Conservation (phyloP, 805 yeast genomes). For the Ogataea allantospora region DNA sequence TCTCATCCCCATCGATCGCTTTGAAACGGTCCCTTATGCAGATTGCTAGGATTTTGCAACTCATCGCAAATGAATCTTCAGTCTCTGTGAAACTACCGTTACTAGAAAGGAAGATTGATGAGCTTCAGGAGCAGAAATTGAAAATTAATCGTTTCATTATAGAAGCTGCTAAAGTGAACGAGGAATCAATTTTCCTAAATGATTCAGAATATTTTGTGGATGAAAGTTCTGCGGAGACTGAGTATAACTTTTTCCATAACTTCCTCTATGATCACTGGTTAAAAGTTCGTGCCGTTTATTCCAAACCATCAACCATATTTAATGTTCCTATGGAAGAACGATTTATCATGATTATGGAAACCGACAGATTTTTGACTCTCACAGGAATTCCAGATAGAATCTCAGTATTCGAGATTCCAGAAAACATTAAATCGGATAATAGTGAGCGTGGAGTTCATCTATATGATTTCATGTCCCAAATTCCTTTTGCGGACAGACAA, state of each 20-base stretch:
- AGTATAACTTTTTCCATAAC: slow-evolving; percentile 41
- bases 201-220: slow-evolving; percentile 15
- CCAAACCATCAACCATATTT: slow-evolving; percentile 14
- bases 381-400: slow-evolving; percentile 61
- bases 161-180: slow-evolving; percentile 24
- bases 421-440: slow-evolving; percentile 46
- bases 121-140: slow-evolving; percentile 38
- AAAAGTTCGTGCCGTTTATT: slow-evolving; percentile 25
- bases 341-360: slow-evolving; percentile 33
- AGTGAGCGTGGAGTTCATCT: slow-evolving; percentile 48
- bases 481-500: slow-evolving; percentile 53
- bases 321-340: slow-evolving; percentile 18
- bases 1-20: slow-evolving; percentile 13
- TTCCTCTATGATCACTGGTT: slow-evolving; percentile 51
- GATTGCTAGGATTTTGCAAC: slow-evolving; percentile 80
- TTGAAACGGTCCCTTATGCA: slow-evolving; percentile 66
- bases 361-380: slow-evolving; percentile 47
- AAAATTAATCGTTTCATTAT: slow-evolving; percentile 43
- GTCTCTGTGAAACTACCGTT: slow-evolving; percentile 64
- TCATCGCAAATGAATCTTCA: slow-evolving; percentile 80
- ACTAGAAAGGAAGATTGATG: slow-evolving; percentile 37
- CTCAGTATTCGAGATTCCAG: slow-evolving; percentile 56
- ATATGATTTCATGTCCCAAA: slow-evolving; percentile 72
- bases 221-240: slow-evolving; percentile 31
- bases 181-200: slow-evolving; percentile 3